A percentile compares a stretch with the other conserved stretches of the same genome.
Evolutionary conservation across 495 filamentous ascomycete species (phyloP).

Genomic region (Aspergillus ostianus): DNA sequence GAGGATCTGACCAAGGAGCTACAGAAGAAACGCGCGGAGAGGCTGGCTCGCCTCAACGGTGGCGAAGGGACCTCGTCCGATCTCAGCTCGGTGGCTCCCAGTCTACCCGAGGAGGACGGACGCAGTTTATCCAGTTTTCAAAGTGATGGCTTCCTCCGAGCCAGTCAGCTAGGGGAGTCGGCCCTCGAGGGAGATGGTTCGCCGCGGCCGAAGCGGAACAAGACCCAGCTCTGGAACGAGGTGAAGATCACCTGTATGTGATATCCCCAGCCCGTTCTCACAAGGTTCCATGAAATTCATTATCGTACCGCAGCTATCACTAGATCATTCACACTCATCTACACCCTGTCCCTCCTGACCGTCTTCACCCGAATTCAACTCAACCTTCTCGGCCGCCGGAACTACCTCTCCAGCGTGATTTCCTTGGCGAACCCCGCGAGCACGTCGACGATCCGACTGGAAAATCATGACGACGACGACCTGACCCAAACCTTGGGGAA

Average conservation of each 20-base stretch:
- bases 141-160: slow-evolving; percentile 75
- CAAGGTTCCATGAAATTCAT: not conserved
- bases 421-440: slow-evolving; percentile 69
- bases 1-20: slow-evolving; percentile 87
- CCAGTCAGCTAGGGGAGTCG: slow-evolving; percentile 67
- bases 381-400: slow-evolving; percentile 91
- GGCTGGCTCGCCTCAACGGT: slow-evolving; percentile 56
- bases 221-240: slow-evolving; percentile 94
- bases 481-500: slow-evolving; percentile 76
- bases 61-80: slow-evolving; percentile 56
- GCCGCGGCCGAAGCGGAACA: slow-evolving; percentile 66
- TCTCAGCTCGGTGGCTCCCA: slow-evolving; percentile 69
- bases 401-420: slow-evolving; percentile 92
- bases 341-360: slow-evolving; percentile 83
- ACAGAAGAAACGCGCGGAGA: slow-evolving; percentile 86
- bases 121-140: slow-evolving; percentile 72
- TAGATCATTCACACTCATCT: slow-evolving; percentile 84
- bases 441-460: slow-evolving; percentile 71
- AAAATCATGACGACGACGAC: slow-evolving; percentile 83
- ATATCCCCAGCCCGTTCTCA: not conserved
- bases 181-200: slow-evolving; percentile 34
- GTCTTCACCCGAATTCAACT: slow-evolving; percentile 95
- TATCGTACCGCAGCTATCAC: slow-evolving; percentile 67
- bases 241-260: slow-evolving; percentile 88
- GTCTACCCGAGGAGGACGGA: slow-evolving; percentile 79